Conservation (phyloP, 768 basidiomycete species). For the Tulasnella sp. region DNA sequence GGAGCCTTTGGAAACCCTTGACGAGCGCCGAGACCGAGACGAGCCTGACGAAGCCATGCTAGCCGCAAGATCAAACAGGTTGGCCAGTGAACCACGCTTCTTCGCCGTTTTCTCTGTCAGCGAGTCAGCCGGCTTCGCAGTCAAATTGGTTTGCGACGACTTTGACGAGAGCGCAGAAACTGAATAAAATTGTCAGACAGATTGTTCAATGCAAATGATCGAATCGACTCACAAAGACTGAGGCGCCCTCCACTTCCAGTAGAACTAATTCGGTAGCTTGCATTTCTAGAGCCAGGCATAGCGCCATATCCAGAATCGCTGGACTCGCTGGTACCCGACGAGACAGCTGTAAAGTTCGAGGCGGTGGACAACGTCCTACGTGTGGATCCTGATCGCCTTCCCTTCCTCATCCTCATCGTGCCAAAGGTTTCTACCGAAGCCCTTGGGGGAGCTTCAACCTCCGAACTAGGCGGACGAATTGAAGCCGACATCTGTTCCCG, state of each 20-base stretch:
- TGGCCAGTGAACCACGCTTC: slow-evolving; percentile 8
- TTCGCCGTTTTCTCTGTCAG: background rate
- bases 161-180: background rate
- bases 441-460: background rate
- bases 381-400: background rate
- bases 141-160: background rate
- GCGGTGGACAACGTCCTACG: background rate
- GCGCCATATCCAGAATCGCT: background rate
- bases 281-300: background rate
- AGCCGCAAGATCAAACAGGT: slow-evolving; percentile 5
- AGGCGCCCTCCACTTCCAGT: background rate
- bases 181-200: background rate
- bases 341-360: background rate
- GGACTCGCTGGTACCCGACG: slow-evolving; percentile 6
- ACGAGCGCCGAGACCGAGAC: background rate
- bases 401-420: background rate
- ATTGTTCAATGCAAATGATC: background rate
- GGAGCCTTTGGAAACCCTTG: background rate
- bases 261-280: background rate
- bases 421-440: slow-evolving; percentile 10
- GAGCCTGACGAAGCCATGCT: background rate
- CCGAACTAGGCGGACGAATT: background rate
- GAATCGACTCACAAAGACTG: background rate
- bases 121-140: background rate
- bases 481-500: slow-evolving; percentile 2